Evolutionary conservation across 2,329 filamentous ascomycete species (phyloP).

Genomic region (Diaporthe velutina): DNA sequence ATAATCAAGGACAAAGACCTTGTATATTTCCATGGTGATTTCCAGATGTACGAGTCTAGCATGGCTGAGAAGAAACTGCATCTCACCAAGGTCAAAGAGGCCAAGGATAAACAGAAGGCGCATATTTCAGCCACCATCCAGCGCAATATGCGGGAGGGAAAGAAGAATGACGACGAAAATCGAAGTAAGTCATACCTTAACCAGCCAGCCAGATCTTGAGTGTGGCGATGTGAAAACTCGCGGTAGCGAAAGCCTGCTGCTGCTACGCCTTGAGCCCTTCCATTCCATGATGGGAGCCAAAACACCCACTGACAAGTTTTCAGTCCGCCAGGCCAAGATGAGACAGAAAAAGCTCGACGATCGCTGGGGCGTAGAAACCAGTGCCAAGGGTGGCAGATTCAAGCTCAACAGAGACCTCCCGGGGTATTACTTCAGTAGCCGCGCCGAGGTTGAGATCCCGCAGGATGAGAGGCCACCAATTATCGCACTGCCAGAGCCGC

Average conservation of each 20-base stretch:
- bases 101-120: conserved; percentile 83
- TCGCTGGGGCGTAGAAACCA: conserved; percentile 82
- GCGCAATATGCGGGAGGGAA: conserved; percentile 80
- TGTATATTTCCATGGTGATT: conserved; percentile 80
- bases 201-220: no score
- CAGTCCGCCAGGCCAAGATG: conserved; percentile 82
- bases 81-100: conserved; percentile 82
- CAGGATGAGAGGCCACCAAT: conserved; percentile 70
- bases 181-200: conserved; percentile 57
- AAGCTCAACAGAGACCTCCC: conserved; percentile 82
- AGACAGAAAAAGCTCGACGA: conserved; percentile 89
- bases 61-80: conserved; percentile 76
- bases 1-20: conserved; percentile 80
- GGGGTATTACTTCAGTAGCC: conserved; percentile 70
- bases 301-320: background rate
- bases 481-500: conserved; percentile 71
- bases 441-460: conserved; percentile 80
- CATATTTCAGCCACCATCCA: conserved; percentile 85
- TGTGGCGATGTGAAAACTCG: background rate
- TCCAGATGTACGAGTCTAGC: conserved; percentile 78
- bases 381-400: conserved; percentile 79
- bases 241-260: background rate
- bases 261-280: background rate
- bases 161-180: conserved; percentile 84
- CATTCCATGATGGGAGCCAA: no score